phyloP scores from a whole-genome alignment of 2,329 filamentous ascomycete species.

The Blumeria graminis region DNA sequence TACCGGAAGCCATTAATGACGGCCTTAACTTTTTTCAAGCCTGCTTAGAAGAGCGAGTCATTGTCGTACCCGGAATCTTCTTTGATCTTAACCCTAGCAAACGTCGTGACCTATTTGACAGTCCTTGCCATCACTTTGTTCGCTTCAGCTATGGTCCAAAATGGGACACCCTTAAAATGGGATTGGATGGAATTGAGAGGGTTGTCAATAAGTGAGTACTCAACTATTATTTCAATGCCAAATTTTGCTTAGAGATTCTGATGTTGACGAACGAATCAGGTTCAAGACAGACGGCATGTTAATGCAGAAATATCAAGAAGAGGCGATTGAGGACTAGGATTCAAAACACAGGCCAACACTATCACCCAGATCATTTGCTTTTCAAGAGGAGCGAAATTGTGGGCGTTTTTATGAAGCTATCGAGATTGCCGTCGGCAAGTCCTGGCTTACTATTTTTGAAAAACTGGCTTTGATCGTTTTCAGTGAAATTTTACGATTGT shows the following conservation, averaged over 20 bases:
- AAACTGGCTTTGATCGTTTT: too few relatives aligned
- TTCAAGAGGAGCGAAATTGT: too few relatives aligned
- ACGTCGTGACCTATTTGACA: slow-evolving; percentile 77
- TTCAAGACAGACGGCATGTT: slow-evolving; percentile 6
- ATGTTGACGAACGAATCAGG: not conserved
- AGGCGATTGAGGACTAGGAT: not conserved
- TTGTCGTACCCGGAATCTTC: slow-evolving; percentile 93
- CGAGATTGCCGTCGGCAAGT: too few relatives aligned
- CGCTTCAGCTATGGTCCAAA: slow-evolving; percentile 64
- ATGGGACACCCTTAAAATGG: slow-evolving; percentile 55
- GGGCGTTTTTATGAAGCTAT: too few relatives aligned
- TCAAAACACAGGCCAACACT: not conserved
- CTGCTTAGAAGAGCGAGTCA: slow-evolving; percentile 79
- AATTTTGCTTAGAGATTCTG: slow-evolving; percentile 4
- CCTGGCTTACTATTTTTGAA: too few relatives aligned
- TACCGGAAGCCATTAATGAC: slow-evolving; percentile 67
- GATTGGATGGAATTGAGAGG: slow-evolving; percentile 64
- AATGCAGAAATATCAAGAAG: not conserved
- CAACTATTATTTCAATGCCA: not conserved
- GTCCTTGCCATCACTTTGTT: slow-evolving; percentile 80
- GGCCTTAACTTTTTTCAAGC: slow-evolving; percentile 94
- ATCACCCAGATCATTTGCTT: too few relatives aligned
- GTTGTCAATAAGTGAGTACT: slow-evolving; percentile 41
- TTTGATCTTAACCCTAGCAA: slow-evolving; percentile 87
- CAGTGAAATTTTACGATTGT: too few relatives aligned